Evolutionary conservation across 441 rosid species (phyloP).

Genomic region (Gossypium davidsonii): DNA sequence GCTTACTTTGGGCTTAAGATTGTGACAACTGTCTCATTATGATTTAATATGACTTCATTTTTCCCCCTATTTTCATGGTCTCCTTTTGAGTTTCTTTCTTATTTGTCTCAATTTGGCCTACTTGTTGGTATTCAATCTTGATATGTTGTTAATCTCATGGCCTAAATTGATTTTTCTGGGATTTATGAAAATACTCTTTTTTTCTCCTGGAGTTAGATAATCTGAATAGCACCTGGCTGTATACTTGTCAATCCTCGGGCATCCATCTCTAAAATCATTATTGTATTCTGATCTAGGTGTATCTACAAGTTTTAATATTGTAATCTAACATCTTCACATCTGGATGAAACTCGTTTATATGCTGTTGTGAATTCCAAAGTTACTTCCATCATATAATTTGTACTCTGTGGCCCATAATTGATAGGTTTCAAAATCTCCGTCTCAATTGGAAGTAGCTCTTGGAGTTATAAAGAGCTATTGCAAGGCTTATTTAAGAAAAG

Average conservation of each 20-base stretch:
- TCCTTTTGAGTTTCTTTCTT: not conserved
- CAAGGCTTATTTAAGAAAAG: constrained; percentile 56
- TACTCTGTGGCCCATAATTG: constrained; percentile 11
- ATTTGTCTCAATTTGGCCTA: not conserved
- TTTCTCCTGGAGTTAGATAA: constrained; percentile 2
- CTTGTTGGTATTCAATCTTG: not conserved
- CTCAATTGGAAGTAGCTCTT: constrained; percentile 74
- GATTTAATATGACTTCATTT: not conserved
- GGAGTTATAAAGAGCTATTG: constrained; percentile 74
- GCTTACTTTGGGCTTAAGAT: not conserved
- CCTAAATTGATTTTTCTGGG: not conserved
- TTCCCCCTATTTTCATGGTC: not conserved
- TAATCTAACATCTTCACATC: not conserved
- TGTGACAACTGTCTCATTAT: not conserved
- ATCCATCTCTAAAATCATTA: not conserved
- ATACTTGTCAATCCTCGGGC: not conserved
- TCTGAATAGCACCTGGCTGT: not conserved
- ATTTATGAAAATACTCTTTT: not conserved
- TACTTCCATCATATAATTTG: constrained; percentile 8
- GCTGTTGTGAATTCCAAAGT: not conserved
- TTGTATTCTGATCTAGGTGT: not conserved
- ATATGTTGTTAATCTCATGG: not conserved
- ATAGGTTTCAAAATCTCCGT: constrained; percentile 83
- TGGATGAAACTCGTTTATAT: not conserved
- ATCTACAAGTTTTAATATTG: not conserved